Evolutionary conservation across 78 protist genomes (phyloP).

Genomic region (Guillardia theta): DNA sequence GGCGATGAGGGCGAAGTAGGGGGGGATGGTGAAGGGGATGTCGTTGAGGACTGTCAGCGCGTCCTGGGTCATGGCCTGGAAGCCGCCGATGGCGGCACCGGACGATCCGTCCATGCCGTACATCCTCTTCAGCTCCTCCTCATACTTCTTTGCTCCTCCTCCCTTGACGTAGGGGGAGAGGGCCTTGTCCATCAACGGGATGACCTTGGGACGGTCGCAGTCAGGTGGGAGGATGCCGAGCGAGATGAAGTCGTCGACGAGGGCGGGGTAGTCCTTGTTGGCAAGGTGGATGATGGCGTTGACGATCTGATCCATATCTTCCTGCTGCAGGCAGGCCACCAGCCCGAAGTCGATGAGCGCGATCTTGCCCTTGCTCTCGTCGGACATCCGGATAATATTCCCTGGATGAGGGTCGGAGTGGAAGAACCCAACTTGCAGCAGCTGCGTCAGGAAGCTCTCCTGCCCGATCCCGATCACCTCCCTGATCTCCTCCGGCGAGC

Average conservation of each 20-base stretch:
- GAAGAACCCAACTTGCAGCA: slow-evolving; percentile 27
- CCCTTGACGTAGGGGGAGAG: slow-evolving; percentile 47
- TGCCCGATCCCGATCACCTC: slow-evolving; percentile 12
- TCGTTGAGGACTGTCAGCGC: slow-evolving; percentile 54
- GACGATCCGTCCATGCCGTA: slow-evolving; percentile 48
- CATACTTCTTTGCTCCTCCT: slow-evolving; percentile 45
- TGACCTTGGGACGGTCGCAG: not conserved
- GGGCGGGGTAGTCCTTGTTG: slow-evolving; percentile 43
- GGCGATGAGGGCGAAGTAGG: slow-evolving; percentile 25
- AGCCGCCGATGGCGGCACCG: slow-evolving; percentile 43
- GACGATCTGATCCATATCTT: slow-evolving; percentile 5
- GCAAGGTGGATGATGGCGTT: slow-evolving; percentile 25
- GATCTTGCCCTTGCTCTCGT: not conserved
- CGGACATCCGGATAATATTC: slow-evolving; percentile 28
- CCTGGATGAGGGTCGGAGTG: slow-evolving; percentile 49
- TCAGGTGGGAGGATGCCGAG: not conserved
- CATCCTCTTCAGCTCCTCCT: slow-evolving; percentile 29
- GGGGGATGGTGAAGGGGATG: slow-evolving; percentile 49
- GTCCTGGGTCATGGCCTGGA: slow-evolving; percentile 55
- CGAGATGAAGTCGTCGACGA: slow-evolving; percentile 40
- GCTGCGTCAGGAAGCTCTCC: slow-evolving; percentile 57
- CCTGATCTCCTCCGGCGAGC: not conserved
- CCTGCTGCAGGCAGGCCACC: not conserved
- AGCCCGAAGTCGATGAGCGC: slow-evolving; percentile 56
- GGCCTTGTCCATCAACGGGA: slow-evolving; percentile 53